phyloP scores from a whole-genome alignment of 805 yeast species.

The Ogataea sp. region DNA sequence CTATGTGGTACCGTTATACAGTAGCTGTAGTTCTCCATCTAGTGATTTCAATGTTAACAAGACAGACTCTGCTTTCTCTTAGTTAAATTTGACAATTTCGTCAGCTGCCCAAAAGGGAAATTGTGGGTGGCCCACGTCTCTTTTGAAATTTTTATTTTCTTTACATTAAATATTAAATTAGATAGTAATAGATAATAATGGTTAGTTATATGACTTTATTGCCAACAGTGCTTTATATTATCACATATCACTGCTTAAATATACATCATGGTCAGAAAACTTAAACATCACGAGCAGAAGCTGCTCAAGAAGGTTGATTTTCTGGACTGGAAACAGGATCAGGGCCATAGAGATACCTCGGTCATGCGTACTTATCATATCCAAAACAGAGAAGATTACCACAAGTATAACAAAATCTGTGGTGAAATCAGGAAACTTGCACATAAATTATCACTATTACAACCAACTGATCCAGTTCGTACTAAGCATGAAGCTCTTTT shows the following conservation, averaged over 20 bases:
- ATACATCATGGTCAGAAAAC: slow-evolving; percentile 66
- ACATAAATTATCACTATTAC: slow-evolving; percentile 73
- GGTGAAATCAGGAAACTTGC: slow-evolving; percentile 89
- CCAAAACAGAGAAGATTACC: slow-evolving; percentile 93
- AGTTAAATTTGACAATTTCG: not conserved
- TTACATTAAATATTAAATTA: not conserved
- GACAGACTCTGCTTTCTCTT: not conserved
- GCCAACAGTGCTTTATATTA: not conserved
- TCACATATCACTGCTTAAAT: not conserved
- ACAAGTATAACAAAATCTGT: slow-evolving; percentile 85
- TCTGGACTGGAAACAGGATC: slow-evolving; percentile 95
- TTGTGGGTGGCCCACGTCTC: not conserved
- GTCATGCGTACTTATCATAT: slow-evolving; percentile 93
- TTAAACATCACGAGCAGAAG: slow-evolving; percentile 93
- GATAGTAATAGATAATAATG: not conserved
- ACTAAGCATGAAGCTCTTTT: slow-evolving; percentile 81
- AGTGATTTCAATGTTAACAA: no score
- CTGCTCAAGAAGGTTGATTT: slow-evolving; percentile 92
- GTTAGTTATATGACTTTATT: no score
- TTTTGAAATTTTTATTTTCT: not conserved
- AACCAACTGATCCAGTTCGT: slow-evolving; percentile 82
- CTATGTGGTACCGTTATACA: no score
- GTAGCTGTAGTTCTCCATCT: no score
- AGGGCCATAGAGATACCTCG: slow-evolving; percentile 91
- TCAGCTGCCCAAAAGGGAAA: not conserved